Evolutionary conservation across 169 alveolate genomes (phyloP).

Genomic region (Babesia gibsoni): DNA sequence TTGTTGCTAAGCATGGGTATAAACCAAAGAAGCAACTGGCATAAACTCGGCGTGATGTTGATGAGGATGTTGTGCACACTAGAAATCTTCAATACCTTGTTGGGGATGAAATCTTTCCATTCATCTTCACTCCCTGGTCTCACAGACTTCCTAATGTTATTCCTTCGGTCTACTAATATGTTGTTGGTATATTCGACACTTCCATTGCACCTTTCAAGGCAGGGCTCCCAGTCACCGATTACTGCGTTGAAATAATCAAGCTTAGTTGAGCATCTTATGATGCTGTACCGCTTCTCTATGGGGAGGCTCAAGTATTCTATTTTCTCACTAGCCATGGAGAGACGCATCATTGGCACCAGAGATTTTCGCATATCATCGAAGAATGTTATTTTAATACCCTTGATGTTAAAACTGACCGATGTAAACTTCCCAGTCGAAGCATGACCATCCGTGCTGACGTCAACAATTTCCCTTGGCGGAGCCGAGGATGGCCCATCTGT

Average conservation of each 20-base stretch:
- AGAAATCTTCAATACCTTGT: conserved; percentile 68
- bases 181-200: conserved; percentile 56
- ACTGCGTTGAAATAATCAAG: conserved; percentile 74
- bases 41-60: conserved; percentile 80
- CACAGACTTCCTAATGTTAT: conserved; percentile 31
- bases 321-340: conserved; percentile 60
- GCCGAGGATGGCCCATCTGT: conserved; percentile 57
- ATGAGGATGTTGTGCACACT: conserved; percentile 73
- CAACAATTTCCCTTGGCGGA: conserved; percentile 3
- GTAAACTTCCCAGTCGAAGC: conserved; percentile 50
- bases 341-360: conserved; percentile 77
- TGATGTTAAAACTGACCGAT: conserved; percentile 63
- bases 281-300: conserved; percentile 52
- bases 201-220: conserved; percentile 67
- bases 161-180: conserved; percentile 26
- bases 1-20: conserved; percentile 72
- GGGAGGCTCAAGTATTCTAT: conserved; percentile 47
- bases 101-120: conserved; percentile 72
- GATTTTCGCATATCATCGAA: conserved; percentile 77
- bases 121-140: conserved; percentile 62
- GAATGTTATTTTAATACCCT: conserved; percentile 74
- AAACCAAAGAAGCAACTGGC: conserved; percentile 75
- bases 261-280: conserved; percentile 58
- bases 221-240: conserved; percentile 83
- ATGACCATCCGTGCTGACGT: conserved; percentile 5